phyloP scores from a whole-genome alignment of 1,284 basidiomycete species.

The Ustilago sp. region DNA sequence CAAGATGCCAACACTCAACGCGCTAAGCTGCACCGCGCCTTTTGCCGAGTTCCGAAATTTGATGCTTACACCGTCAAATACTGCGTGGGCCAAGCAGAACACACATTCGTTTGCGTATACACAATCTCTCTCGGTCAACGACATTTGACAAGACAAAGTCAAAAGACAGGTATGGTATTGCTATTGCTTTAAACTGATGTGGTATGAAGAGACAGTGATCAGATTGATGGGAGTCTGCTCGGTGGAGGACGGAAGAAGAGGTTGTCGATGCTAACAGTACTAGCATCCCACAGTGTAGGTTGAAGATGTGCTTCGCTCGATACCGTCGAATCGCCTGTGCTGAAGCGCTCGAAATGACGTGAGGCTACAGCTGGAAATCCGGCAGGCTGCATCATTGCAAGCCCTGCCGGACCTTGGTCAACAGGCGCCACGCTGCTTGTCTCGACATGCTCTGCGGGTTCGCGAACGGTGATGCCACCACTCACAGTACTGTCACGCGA shows the following conservation, averaged over 20 bases:
- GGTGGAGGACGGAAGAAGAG: conserved; percentile 39
- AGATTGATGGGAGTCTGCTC: conserved; percentile 1
- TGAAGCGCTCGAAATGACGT: background rate
- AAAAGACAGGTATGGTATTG: background rate
- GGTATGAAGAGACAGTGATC: background rate
- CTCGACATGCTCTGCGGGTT: background rate
- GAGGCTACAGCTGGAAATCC: background rate
- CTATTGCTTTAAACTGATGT: background rate
- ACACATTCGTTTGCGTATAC: background rate
- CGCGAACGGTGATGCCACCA: background rate
- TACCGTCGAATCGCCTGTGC: conserved; percentile 11
- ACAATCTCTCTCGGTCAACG: background rate
- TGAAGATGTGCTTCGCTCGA: conserved; percentile 5
- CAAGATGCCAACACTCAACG: conserved; percentile 24
- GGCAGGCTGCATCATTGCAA: background rate
- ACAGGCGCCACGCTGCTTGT: background rate
- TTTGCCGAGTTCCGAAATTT: conserved; percentile 26
- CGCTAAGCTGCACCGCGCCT: conserved; percentile 2
- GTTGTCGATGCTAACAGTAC: conserved; percentile 16
- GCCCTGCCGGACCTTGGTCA: background rate
- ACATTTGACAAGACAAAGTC: background rate
- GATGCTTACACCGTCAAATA: background rate
- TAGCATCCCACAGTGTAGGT: conserved; percentile 23
- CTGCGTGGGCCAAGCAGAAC: background rate
- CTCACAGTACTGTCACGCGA: background rate